phyloP scores from a whole-genome alignment of 306 rosid genomes.

The Sophora flavescens region DNA sequence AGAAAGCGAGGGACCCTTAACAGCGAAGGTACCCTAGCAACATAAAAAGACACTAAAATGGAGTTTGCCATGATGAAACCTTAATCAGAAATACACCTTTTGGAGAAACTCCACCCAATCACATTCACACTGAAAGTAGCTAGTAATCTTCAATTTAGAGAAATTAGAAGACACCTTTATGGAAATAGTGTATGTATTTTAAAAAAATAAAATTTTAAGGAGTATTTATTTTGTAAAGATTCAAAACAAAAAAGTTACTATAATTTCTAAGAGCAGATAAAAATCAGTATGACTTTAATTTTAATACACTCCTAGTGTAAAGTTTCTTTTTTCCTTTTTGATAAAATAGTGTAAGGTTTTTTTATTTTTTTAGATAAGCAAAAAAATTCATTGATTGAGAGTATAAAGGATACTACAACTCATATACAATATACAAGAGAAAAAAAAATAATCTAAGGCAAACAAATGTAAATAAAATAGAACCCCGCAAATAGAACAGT shows the following conservation, averaged over 20 bases:
- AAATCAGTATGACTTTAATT: background rate
- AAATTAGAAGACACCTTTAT: background rate
- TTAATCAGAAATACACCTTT: conserved; percentile 38
- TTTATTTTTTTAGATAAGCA: no score
- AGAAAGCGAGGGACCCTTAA: conserved; percentile 52
- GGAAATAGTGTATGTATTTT: background rate
- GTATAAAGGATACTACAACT: no score
- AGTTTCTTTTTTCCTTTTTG: no score
- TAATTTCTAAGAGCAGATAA: background rate
- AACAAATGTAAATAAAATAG: no score
- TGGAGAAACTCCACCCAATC: conserved; percentile 39
- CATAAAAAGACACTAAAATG: conserved; percentile 41
- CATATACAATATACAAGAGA: no score
- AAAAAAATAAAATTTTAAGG: background rate
- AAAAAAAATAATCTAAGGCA: no score
- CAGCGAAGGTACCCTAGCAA: conserved; percentile 43
- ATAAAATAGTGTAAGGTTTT: no score
- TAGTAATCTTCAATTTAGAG: background rate
- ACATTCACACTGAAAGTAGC: conserved; percentile 10
- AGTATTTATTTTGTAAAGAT: background rate
- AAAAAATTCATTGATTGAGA: no score
- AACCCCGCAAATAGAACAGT: no score
- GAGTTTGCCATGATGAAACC: conserved; percentile 55
- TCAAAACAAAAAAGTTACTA: background rate
- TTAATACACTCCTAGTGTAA: no score